phyloP scores from a whole-genome alignment of 352 stramenopile genomes.

The Phytophthora palmivora region DNA sequence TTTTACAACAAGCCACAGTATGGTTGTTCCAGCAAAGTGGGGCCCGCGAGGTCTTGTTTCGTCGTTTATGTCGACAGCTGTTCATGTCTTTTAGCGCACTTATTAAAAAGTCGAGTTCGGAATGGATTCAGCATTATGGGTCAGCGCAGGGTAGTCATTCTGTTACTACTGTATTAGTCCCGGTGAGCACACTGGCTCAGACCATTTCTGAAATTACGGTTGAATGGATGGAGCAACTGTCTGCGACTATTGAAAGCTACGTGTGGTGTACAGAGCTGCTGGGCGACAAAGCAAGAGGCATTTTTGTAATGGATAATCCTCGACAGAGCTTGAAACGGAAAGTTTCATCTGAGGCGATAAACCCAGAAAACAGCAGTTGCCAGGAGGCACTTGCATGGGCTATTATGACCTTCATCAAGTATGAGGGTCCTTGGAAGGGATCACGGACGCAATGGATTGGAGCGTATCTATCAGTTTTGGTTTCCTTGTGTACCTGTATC shows the following conservation, averaged over 20 bases:
- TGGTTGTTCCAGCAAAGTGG: conserved; percentile 55
- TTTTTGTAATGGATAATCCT: conserved; percentile 21
- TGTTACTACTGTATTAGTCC: conserved; percentile 50
- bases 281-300: conserved; percentile 31
- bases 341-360: conserved; percentile 12
- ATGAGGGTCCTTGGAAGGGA: conserved; percentile 32
- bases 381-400: conserved; percentile 46
- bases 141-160: conserved; percentile 18
- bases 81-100: conserved; percentile 58
- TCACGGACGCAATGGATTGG: conserved; percentile 21
- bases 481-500: conserved; percentile 37
- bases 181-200: conserved; percentile 48
- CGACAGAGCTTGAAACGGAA: conserved; percentile 43
- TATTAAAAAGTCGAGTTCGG: conserved; percentile 41
- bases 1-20: conserved; percentile 33
- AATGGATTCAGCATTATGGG: conserved; percentile 64
- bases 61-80: conserved; percentile 46
- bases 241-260: conserved; percentile 64
- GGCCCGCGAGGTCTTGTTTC: conserved; percentile 47
- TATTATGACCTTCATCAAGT: conserved; percentile 43
- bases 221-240: conserved; percentile 73
- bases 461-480: conserved; percentile 35
- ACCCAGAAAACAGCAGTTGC: conserved; percentile 9
- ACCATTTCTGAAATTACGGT: conserved; percentile 34
- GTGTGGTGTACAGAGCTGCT: conserved; percentile 62